Evolutionary conservation across 1,284 basidiomycete species (phyloP).

Genomic region (Malassezia arunalokei): DNA sequence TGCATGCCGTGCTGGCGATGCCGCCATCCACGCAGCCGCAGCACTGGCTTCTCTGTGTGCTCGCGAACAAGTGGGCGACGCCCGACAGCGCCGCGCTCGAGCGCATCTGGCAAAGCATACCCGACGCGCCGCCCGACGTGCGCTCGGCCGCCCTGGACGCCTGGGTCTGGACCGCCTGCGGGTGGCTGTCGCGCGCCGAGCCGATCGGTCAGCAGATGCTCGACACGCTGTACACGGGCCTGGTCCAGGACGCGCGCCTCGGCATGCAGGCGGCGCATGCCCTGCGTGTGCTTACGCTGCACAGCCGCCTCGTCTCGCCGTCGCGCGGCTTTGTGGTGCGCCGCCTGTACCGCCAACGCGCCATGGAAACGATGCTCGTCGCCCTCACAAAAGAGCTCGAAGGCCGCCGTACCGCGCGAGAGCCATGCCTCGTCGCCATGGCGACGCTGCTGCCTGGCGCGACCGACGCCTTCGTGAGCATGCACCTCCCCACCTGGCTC

Average conservation of each 20-base stretch:
- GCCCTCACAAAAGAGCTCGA: conserved; percentile 53
- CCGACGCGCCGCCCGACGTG: neutral
- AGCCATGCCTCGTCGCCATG: conserved; percentile 70
- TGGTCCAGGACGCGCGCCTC: conserved; percentile 20
- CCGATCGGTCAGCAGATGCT: conserved; percentile 26
- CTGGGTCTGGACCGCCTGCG: conserved; percentile 33
- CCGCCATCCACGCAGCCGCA: neutral
- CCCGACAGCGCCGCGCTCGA: conserved; percentile 15
- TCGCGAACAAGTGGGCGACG: conserved; percentile 33
- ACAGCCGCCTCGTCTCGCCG: conserved; percentile 15
- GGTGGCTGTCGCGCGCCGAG: conserved; percentile 22
- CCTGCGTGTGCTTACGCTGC: conserved; percentile 16
- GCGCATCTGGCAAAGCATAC: conserved; percentile 23
- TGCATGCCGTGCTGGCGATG: neutral
- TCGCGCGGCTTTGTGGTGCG: conserved; percentile 27
- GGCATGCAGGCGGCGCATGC: conserved; percentile 9
- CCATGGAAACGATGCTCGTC: conserved; percentile 63
- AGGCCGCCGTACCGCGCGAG: conserved; percentile 47
- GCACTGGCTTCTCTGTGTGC: conserved; percentile 7
- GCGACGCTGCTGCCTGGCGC: conserved; percentile 68
- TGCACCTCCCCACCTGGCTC: conserved; percentile 55
- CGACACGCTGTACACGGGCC: conserved; percentile 17
- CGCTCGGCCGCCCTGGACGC: conserved; percentile 18
- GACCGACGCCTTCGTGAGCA: conserved; percentile 53
- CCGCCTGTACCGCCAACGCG: conserved; percentile 61